A percentile compares a stretch with the other conserved stretches of the same genome.
Evolutionary conservation across 148 eudicot species (phyloP).

Genomic region (Silene uniflora): DNA sequence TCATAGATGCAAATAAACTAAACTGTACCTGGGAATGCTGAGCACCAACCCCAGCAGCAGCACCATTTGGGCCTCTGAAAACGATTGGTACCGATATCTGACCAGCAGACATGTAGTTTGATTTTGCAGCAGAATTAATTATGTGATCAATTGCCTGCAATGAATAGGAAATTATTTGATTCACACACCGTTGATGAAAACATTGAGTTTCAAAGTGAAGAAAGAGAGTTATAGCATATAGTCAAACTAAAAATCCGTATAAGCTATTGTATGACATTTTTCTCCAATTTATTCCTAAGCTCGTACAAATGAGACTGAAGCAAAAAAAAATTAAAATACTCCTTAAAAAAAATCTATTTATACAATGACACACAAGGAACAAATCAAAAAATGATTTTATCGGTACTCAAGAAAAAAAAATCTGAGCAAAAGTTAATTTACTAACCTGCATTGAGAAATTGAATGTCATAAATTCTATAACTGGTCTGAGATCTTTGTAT

Average conservation of each 20-base stretch:
- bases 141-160: constrained; percentile 96
- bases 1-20: background rate
- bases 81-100: constrained; percentile 86
- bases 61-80: constrained; percentile 98
- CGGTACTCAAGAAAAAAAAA: background rate
- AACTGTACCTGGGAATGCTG: constrained; percentile 85
- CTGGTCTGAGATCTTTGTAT: constrained; percentile 76
- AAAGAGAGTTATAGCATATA: background rate
- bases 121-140: constrained; percentile 94
- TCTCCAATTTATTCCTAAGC: background rate
- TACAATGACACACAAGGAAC: background rate
- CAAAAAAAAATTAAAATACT: background rate
- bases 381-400: no score
- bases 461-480: constrained; percentile 94
- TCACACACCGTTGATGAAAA: background rate
- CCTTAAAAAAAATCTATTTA: background rate
- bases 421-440: constrained; percentile 1
- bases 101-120: constrained; percentile 99
- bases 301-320: background rate
- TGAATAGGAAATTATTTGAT: background rate
- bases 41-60: constrained; percentile 99
- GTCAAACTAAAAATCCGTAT: background rate
- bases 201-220: no score
- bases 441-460: constrained; percentile 99
- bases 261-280: background rate